Conservation (phyloP, 1,139 yeast species). For the Saccharomycopsis hybrid region DNA sequence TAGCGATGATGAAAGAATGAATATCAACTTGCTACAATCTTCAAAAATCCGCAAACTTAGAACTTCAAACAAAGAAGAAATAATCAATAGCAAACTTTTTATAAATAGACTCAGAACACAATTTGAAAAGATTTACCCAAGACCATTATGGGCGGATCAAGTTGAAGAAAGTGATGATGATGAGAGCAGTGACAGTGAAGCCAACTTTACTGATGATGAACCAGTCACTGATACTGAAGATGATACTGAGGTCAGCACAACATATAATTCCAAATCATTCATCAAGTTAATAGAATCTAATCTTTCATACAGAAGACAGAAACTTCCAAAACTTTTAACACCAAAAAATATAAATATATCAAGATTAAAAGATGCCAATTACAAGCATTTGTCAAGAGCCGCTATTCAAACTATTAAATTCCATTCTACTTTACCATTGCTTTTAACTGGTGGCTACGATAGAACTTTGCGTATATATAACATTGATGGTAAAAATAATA, state of each 20-base stretch:
- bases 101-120: conserved; percentile 70
- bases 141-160: conserved; percentile 77
- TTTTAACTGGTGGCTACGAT: conserved; percentile 90
- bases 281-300: conserved; percentile 27
- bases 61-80: conserved; percentile 50
- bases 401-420: conserved; percentile 80
- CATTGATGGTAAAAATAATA: conserved; percentile 84
- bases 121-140: conserved; percentile 80
- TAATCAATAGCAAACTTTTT: conserved; percentile 61
- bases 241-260: conserved; percentile 29
- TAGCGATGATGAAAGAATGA: conserved; percentile 78
- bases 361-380: conserved; percentile 82
- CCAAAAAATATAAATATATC: conserved; percentile 66
- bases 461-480: conserved; percentile 81
- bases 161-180: background rate
- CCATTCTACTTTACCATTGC: conserved; percentile 79
- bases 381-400: conserved; percentile 57
- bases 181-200: no score
- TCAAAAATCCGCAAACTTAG: conserved; percentile 71
- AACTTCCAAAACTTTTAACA: conserved; percentile 55
- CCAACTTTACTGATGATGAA: conserved; percentile 17
- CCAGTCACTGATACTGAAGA: no score
- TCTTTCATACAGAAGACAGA: conserved; percentile 37
- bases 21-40: conserved; percentile 52
- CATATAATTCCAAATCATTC: conserved; percentile 18